phyloP scores from a whole-genome alignment of 352 stramenopile species.

The Globisporangium mamillatum region DNA sequence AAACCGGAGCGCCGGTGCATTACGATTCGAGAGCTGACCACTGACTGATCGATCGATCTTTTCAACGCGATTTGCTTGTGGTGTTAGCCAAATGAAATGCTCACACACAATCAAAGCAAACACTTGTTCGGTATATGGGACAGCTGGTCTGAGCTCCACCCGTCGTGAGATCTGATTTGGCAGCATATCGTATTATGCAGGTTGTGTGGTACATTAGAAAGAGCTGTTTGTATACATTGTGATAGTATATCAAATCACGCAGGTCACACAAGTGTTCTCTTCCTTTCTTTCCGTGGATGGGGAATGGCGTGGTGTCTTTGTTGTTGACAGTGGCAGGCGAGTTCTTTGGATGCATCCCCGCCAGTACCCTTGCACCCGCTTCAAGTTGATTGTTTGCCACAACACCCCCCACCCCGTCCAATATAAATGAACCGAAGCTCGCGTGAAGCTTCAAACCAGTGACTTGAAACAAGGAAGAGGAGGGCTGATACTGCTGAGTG shows the following conservation, averaged over 20 bases:
- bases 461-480: not conserved
- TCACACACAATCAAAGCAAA: not conserved
- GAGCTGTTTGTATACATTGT: not conserved
- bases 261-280: not conserved
- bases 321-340: not conserved
- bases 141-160: not conserved
- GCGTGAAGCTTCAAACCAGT: not conserved
- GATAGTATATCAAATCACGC: not conserved
- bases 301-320: slow-evolving; percentile 13
- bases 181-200: not conserved
- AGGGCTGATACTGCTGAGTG: not conserved
- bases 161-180: not conserved
- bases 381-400: slow-evolving; percentile 2
- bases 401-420: no score
- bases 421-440: no score
- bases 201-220: no score
- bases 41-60: not conserved
- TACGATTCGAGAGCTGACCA: not conserved
- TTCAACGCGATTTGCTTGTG: not conserved
- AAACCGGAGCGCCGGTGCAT: not conserved
- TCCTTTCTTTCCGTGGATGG: not conserved
- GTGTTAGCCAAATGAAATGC: no score
- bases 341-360: not conserved
- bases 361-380: not conserved
- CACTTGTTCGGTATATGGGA: not conserved